These are phyloP conservation scores for Sporothrix curviconia DNA, from an alignment of 2,329 filamentous ascomycete genomes.

Conservation along the genomic window DNA sequence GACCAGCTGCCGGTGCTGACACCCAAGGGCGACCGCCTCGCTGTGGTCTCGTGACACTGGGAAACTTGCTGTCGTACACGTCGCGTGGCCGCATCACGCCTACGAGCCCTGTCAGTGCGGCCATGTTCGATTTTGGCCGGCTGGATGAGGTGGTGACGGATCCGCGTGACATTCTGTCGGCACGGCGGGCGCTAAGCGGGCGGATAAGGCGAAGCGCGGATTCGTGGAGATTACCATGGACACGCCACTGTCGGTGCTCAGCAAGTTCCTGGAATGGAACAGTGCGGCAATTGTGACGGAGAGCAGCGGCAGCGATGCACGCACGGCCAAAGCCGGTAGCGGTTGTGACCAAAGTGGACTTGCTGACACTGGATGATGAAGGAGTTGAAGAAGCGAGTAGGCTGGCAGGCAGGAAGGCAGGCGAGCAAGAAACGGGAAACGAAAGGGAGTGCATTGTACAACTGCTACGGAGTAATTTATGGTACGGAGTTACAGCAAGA, in stretches of 20 bases:
- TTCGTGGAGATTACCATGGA: conserved; percentile 94
- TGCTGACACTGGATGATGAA: conserved; percentile 89
- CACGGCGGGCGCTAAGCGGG: conserved; percentile 10
- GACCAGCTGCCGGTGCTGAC: conserved; percentile 91
- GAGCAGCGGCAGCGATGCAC: conserved; percentile 56
- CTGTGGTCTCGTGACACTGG: conserved; percentile 89
- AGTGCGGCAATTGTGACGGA: conserved; percentile 93
- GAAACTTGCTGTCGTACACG: conserved; percentile 88
- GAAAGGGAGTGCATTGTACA: background rate
- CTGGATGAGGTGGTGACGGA: conserved; percentile 90
- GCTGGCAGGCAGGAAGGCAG: background rate
- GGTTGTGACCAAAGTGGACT: conserved; percentile 92
- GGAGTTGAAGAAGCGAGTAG: conserved; percentile 35
- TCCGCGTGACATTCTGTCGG: conserved; percentile 53
- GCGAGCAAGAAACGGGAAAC: background rate
- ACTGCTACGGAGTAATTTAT: background rate
- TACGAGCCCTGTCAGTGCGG: conserved; percentile 67
- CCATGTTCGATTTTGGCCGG: conserved; percentile 95
- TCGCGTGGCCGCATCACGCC: conserved; percentile 72
- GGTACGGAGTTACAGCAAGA: background rate
- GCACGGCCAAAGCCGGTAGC: conserved; percentile 70
- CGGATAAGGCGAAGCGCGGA: conserved; percentile 46
- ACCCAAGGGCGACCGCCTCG: conserved; percentile 62
- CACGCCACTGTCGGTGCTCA: conserved; percentile 74
- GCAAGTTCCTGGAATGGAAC: conserved; percentile 97